Conservation (phyloP, 371 early-diverging fungal species). For the Mortierella sp. region DNA sequence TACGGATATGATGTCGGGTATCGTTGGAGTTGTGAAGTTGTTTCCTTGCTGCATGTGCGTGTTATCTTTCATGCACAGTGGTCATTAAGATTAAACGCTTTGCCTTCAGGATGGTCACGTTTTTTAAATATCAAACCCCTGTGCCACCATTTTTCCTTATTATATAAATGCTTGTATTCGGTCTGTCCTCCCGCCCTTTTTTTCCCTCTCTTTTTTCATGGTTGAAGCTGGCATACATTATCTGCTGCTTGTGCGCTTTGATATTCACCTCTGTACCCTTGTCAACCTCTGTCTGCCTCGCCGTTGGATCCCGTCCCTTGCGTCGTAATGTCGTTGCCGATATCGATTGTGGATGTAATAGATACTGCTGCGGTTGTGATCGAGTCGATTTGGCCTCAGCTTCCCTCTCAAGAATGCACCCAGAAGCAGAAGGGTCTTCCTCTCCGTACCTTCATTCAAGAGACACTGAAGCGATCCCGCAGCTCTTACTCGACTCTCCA, state of each 20-base stretch:
- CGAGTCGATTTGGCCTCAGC: slow-evolving; percentile 60
- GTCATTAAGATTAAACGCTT: neutral
- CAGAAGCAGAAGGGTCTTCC: slow-evolving; percentile 60
- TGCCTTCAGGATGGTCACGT: too few relatives aligned
- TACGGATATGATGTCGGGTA: too few relatives aligned
- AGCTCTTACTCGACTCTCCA: slow-evolving; percentile 83
- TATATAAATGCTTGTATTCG: too few relatives aligned
- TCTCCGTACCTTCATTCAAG: slow-evolving; percentile 68
- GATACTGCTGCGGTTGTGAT: slow-evolving; percentile 60
- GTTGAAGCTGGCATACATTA: too few relatives aligned
- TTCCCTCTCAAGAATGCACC: slow-evolving; percentile 49
- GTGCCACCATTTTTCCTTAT: too few relatives aligned
- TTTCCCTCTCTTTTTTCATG: too few relatives aligned
- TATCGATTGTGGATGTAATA: slow-evolving; percentile 30
- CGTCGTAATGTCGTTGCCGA: neutral
- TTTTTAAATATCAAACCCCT: too few relatives aligned
- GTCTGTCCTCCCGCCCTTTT: too few relatives aligned
- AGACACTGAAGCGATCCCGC: slow-evolving; percentile 77
- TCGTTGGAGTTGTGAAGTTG: too few relatives aligned
- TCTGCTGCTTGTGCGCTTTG: slow-evolving; percentile 4
- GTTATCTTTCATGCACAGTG: too few relatives aligned
- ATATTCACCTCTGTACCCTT: neutral
- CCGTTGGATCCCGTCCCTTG: neutral
- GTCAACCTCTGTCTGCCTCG: too few relatives aligned
- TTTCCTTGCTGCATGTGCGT: too few relatives aligned